These are phyloP conservation scores for Arxiozyma heterogenica DNA, from an alignment of 1,139 yeast genomes.

Conservation along the genomic window DNA sequence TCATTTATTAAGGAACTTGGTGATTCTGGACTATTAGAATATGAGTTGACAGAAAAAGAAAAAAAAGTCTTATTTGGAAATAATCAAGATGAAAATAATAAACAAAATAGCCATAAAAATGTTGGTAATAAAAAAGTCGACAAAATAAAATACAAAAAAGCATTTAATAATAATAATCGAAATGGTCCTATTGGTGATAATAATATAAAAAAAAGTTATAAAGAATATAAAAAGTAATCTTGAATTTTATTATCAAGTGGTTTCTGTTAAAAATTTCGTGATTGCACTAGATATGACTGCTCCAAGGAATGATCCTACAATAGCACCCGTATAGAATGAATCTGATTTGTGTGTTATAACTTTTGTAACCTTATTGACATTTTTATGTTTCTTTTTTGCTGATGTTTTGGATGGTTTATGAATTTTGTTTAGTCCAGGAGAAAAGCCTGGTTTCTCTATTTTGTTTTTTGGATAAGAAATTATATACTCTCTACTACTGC, in stretches of 20 bases:
- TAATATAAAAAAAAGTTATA: neutral
- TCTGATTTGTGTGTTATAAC: neutral
- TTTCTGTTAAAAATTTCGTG: constrained; percentile 13
- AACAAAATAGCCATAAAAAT: constrained; percentile 5
- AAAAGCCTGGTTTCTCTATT: neutral
- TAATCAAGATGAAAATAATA: constrained; percentile 4
- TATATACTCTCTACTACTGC: neutral
- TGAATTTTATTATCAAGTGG: neutral
- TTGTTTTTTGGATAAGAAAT: neutral
- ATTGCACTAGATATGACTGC: constrained; percentile 21
- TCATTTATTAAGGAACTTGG: constrained; percentile 29
- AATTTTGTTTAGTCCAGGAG: neutral
- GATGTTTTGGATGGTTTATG: neutral
- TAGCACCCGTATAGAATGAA: constrained; percentile 21
- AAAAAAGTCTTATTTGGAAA: constrained; percentile 27
- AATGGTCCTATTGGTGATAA: neutral
- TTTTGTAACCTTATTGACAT: neutral
- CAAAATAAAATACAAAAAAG: constrained; percentile 2
- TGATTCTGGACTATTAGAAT: constrained; percentile 24
- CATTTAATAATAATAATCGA: neutral
- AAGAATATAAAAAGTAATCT: neutral
- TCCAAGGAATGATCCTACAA: constrained; percentile 25
- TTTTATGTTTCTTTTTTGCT: neutral
- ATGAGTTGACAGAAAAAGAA: constrained; percentile 26
- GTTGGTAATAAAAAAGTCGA: constrained; percentile 3